Percentiles rank a stretch among this genome's conserved stretches.
phyloP scores from a whole-genome alignment of 495 filamentous ascomycete genomes.

The Penicillium mononematosum region DNA sequence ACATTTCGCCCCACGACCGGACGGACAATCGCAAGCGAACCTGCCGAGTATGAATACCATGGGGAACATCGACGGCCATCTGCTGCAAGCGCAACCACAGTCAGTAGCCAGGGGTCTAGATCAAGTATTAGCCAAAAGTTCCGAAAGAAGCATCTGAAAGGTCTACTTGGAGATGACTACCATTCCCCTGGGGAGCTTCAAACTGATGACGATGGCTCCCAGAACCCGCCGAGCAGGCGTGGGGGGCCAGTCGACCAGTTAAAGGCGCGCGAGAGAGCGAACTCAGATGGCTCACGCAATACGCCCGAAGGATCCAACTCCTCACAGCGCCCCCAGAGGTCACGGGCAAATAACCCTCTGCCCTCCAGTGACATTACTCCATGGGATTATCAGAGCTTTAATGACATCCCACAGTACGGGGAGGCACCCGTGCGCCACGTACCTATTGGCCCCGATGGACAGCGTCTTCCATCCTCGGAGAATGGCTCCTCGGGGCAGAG shows the following conservation, averaged over 20 bases:
- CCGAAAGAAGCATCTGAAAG: conserved; percentile 69
- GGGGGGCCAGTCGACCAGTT: conserved; percentile 54
- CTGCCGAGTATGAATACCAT: conserved; percentile 62
- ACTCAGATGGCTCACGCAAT: conserved; percentile 58
- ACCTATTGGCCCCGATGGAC: conserved; percentile 66
- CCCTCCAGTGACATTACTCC: conserved; percentile 93
- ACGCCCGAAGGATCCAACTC: conserved; percentile 40
- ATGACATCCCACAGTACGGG: conserved; percentile 78
- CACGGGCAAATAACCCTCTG: conserved; percentile 65
- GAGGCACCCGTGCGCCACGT: conserved; percentile 77
- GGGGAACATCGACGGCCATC: conserved; percentile 83
- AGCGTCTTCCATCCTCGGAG: conserved; percentile 54
- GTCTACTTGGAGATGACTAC: conserved; percentile 87
- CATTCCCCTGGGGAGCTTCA: conserved; percentile 57
- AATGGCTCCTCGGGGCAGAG: conserved; percentile 40
- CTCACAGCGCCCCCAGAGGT: conserved; percentile 68
- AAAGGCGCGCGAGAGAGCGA: conserved; percentile 66
- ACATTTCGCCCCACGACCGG: conserved; percentile 62
- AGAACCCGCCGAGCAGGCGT: conserved; percentile 15
- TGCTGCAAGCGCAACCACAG: conserved; percentile 80
- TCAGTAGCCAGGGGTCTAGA: conserved; percentile 87
- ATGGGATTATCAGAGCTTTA: conserved; percentile 88
- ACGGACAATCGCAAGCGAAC: conserved; percentile 62
- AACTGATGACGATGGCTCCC: conserved; percentile 62
- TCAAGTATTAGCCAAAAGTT: conserved; percentile 68